phyloP scores from a whole-genome alignment of 2,329 filamentous ascomycete genomes.

The Scytalidium lignicola region DNA sequence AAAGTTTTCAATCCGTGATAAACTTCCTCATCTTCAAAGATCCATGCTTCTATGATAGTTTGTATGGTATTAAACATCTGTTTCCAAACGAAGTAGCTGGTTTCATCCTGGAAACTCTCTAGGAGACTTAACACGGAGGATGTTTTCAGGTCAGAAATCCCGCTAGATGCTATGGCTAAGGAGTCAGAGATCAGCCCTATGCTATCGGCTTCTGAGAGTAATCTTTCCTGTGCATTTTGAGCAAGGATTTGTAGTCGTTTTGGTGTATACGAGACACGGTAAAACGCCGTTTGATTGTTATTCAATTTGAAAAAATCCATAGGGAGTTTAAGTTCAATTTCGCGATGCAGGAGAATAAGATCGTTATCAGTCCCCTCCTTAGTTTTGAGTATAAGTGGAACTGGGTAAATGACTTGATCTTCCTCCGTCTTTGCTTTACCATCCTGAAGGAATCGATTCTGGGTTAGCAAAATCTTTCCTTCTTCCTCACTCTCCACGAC shows the following conservation, averaged over 20 bases:
- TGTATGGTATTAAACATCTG: conserved; percentile 3
- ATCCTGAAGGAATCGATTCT: conserved; percentile 65
- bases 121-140: conserved; percentile 10
- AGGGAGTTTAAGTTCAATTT: conserved; percentile 54
- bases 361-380: conserved; percentile 43
- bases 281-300: conserved; percentile 62
- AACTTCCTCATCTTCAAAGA: conserved; percentile 8
- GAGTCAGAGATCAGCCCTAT: conserved; percentile 67
- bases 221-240: conserved; percentile 42
- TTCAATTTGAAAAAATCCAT: conserved; percentile 68
- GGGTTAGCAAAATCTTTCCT: conserved; percentile 55
- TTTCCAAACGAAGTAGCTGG: conserved; percentile 10
- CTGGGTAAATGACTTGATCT: conserved; percentile 59
- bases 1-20: conserved; percentile 4
- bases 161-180: conserved; percentile 47
- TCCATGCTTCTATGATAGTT: conserved; percentile 1
- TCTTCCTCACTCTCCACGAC: conserved; percentile 47
- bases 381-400: conserved; percentile 62
- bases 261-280: conserved; percentile 61
- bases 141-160: not conserved
- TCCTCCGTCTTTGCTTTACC: conserved; percentile 60
- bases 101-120: conserved; percentile 9
- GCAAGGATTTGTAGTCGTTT: conserved; percentile 60
- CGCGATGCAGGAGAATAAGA: conserved; percentile 10
- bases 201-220: conserved; percentile 61